phyloP scores from a whole-genome alignment of 176 grass and related monocot genomes.

The Triticum dicoccoides region DNA sequence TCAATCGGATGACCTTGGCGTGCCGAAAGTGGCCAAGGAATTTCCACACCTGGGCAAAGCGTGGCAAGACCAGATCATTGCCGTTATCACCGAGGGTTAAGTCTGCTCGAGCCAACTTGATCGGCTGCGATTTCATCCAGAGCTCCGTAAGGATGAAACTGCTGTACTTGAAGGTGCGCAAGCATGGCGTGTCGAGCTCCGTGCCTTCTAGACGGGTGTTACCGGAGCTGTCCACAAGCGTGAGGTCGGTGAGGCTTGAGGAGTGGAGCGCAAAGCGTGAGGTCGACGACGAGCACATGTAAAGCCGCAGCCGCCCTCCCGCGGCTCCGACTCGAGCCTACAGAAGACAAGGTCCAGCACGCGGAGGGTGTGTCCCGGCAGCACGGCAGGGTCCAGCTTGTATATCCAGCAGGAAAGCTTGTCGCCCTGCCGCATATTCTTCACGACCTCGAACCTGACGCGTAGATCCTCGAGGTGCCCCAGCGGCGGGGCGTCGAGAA shows the following conservation, averaged over 20 bases:
- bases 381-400: background rate
- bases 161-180: background rate
- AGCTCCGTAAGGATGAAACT: background rate
- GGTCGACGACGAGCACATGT: background rate
- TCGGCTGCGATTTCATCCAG: background rate
- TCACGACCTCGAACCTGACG: no score
- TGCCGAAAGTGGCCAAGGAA: background rate
- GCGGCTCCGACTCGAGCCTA: background rate
- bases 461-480: no score
- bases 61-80: background rate
- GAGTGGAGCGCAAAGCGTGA: background rate
- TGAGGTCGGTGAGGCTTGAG: no score
- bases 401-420: background rate
- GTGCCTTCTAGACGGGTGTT: background rate
- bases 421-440: no score
- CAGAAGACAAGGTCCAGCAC: background rate
- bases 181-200: background rate
- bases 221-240: background rate
- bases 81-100: background rate
- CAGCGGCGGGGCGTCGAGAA: no score
- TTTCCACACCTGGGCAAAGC: background rate
- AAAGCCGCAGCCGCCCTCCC: background rate
- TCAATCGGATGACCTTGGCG: background rate
- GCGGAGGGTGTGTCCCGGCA: background rate
- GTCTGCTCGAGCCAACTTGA: background rate